phyloP scores from a whole-genome alignment of 108 stramenopile genomes.

The Cyclotella atomus region DNA sequence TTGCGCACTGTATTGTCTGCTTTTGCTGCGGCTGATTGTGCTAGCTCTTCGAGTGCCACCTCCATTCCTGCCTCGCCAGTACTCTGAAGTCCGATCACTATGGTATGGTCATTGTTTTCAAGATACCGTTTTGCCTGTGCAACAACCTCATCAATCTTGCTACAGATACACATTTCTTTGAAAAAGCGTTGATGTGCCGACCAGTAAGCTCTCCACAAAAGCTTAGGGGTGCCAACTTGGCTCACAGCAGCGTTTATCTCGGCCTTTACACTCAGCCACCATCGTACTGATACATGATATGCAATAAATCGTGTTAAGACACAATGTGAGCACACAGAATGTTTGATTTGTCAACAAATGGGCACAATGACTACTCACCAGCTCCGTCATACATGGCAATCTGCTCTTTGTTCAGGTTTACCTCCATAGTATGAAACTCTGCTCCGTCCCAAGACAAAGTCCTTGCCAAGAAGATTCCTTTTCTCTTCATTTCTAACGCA shows the following conservation, averaged over 20 bases:
- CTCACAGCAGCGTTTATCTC: slow-evolving; percentile 47
- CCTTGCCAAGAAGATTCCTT: slow-evolving; percentile 73
- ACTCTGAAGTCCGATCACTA: slow-evolving; percentile 82
- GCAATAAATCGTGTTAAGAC: too few species aligned
- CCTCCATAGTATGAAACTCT: slow-evolving; percentile 68
- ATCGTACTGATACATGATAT: slow-evolving; percentile 12
- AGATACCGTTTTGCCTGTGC: slow-evolving; percentile 57
- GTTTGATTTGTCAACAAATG: too few species aligned
- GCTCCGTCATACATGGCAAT: slow-evolving; percentile 59
- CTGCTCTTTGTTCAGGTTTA: slow-evolving; percentile 47
- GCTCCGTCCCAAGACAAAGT: slow-evolving; percentile 83
- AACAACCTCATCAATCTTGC: slow-evolving; percentile 71
- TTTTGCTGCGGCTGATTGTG: slow-evolving; percentile 23
- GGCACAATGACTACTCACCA: too few species aligned
- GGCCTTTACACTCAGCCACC: slow-evolving; percentile 60
- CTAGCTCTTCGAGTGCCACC: slow-evolving; percentile 44
- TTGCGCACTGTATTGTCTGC: slow-evolving; percentile 6
- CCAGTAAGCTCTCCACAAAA: slow-evolving; percentile 70
- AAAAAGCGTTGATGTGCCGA: slow-evolving; percentile 84
- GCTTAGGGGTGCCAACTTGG: slow-evolving; percentile 44
- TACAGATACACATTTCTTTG: slow-evolving; percentile 73
- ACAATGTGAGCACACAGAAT: too few species aligned
- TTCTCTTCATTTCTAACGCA: slow-evolving; percentile 82
- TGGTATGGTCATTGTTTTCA: slow-evolving; percentile 44
- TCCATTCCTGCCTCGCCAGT: slow-evolving; percentile 81